A percentile compares a stretch with the other conserved stretches of the same genome.
These are phyloP conservation scores for Cantharellus anzutake DNA, from an alignment of 768 basidiomycete species.

Conservation along the genomic window DNA sequence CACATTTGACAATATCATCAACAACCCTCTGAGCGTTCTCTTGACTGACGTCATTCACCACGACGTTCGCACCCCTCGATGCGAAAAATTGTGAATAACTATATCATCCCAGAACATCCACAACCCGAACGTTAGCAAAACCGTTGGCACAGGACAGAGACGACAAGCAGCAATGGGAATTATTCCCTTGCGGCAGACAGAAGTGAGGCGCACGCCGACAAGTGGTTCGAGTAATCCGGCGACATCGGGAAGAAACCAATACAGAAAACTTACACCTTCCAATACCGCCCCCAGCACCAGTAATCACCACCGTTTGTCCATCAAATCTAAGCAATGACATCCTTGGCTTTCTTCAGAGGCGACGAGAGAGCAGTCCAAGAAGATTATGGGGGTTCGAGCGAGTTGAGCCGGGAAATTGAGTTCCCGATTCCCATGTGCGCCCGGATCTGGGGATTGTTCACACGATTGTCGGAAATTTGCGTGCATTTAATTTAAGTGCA, in stretches of 20 bases:
- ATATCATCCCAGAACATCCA: background rate
- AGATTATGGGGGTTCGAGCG: too few species aligned
- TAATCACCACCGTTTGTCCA: constrained; percentile 81
- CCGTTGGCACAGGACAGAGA: background rate
- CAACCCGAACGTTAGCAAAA: background rate
- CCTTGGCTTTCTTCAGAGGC: too few species aligned
- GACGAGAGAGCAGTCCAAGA: too few species aligned
- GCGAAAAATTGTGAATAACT: constrained; percentile 87
- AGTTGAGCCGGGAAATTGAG: too few species aligned
- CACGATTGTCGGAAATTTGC: too few species aligned
- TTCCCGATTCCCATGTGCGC: too few species aligned
- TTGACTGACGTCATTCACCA: constrained; percentile 86
- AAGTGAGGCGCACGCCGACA: background rate
- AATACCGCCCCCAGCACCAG: constrained; percentile 89
- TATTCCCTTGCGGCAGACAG: background rate
- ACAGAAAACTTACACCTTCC: constrained; percentile 55
- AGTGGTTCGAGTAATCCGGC: background rate
- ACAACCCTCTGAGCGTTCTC: constrained; percentile 85
- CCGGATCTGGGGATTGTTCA: too few species aligned
- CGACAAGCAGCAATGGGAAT: background rate
- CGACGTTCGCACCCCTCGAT: constrained; percentile 80
- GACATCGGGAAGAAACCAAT: background rate
- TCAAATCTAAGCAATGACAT: constrained; percentile 30
- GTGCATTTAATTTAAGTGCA: too few species aligned
- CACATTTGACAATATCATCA: constrained; percentile 68